Evolutionary conservation across 2,329 filamentous ascomycete genomes (phyloP).

Genomic region (Fusarium dimerum): DNA sequence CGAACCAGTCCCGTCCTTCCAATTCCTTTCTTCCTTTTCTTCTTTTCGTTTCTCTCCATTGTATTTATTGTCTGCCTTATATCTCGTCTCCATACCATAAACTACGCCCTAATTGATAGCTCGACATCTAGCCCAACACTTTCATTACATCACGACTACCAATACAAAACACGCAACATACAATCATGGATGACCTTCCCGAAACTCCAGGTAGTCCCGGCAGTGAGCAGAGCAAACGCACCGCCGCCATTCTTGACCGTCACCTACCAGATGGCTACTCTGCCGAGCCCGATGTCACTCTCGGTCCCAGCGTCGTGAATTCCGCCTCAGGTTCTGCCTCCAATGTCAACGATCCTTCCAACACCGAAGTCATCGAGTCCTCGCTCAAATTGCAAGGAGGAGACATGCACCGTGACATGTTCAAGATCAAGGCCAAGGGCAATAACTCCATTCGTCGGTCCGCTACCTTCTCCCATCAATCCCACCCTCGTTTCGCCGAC

Average conservation of each 20-base stretch:
- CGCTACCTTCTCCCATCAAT: conserved; percentile 65
- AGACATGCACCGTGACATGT: conserved; percentile 77
- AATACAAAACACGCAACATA: conserved; percentile 4
- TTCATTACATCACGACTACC: conserved; percentile 15
- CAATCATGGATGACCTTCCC: conserved; percentile 31
- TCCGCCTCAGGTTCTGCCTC: conserved; percentile 17
- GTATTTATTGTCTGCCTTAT: too few relatives aligned
- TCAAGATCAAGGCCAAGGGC: conserved; percentile 66
- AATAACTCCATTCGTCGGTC: conserved; percentile 53
- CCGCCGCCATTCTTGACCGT: conserved; percentile 39
- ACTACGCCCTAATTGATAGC: background rate
- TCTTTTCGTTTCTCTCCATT: background rate
- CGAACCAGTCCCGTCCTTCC: too few relatives aligned
- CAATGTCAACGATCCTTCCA: conserved; percentile 15
- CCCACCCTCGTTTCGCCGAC: conserved; percentile 32
- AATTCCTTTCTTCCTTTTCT: too few relatives aligned
- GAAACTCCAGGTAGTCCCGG: conserved; percentile 28
- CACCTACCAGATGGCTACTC: conserved; percentile 43
- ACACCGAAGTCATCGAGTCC: conserved; percentile 52
- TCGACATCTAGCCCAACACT: background rate
- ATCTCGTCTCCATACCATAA: too few relatives aligned
- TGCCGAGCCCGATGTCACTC: conserved; percentile 39
- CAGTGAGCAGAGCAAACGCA: conserved; percentile 31
- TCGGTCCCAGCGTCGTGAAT: conserved; percentile 16
- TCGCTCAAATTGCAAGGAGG: conserved; percentile 74